Evolutionary conservation across 257 asterid genomes (phyloP).

Genomic region (Anisodus tanguticus): DNA sequence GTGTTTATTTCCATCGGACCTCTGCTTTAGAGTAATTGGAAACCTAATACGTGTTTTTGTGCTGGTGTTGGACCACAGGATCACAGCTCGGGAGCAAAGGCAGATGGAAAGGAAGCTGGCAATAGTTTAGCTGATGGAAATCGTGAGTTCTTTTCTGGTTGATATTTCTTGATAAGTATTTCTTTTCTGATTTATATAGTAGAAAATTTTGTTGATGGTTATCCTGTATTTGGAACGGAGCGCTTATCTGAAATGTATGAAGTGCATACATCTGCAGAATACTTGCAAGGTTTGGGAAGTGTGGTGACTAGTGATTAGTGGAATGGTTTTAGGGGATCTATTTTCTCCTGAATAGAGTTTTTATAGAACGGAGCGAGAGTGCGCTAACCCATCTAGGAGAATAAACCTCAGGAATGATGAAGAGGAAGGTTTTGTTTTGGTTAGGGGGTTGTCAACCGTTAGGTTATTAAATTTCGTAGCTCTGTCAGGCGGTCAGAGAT

Average conservation of each 20-base stretch:
- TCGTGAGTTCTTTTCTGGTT: constrained; percentile 51
- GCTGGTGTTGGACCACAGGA: constrained; percentile 45
- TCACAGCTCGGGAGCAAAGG: constrained; percentile 42
- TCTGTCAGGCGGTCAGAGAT: neutral
- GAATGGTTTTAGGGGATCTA: neutral
- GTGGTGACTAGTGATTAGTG: neutral
- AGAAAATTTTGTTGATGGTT: neutral
- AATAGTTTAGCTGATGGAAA: constrained; percentile 50
- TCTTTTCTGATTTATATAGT: neutral
- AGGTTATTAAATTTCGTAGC: neutral
- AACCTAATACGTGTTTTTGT: constrained; percentile 18
- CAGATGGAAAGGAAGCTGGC: constrained; percentile 42
- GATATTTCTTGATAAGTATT: neutral
- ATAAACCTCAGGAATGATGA: neutral
- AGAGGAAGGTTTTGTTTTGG: neutral
- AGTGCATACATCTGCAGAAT: constrained; percentile 15
- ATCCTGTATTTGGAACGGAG: constrained; percentile 3
- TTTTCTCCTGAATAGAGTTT: neutral
- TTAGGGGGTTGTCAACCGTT: neutral
- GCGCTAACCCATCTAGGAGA: neutral
- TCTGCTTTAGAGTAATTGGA: neutral
- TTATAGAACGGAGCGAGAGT: neutral
- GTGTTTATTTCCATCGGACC: constrained; percentile 2
- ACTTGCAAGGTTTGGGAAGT: neutral
- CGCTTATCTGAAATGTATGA: neutral